These are phyloP conservation scores for Colletotrichum tabaci DNA, from an alignment of 2,329 filamentous ascomycete genomes.

Conservation along the genomic window DNA sequence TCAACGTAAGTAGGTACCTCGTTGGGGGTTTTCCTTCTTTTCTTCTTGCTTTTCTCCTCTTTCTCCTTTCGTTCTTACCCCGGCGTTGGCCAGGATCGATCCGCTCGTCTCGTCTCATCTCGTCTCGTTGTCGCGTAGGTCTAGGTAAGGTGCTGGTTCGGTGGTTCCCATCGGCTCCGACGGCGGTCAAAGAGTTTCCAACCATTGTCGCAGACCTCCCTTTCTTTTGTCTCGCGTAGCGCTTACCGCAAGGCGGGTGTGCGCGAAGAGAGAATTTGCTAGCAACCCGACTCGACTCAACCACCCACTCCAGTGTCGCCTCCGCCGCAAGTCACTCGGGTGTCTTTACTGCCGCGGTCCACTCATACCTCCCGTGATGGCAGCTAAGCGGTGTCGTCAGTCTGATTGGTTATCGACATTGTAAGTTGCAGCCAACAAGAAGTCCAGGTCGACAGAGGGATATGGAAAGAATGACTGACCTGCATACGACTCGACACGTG, in stretches of 20 bases:
- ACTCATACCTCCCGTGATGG: conserved; percentile 31
- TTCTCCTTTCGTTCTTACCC: conserved; percentile 15
- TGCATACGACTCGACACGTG: conserved; percentile 35
- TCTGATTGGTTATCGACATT: conserved; percentile 34
- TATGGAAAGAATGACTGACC: conserved; percentile 26
- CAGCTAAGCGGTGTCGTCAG: conserved; percentile 19
- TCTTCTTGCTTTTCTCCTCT: too few relatives aligned
- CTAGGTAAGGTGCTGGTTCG: conserved; percentile 17
- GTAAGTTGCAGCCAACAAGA: conserved; percentile 32
- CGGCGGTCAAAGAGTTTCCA: conserved; percentile 26
- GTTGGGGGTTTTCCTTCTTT: too few relatives aligned
- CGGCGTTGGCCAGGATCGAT: conserved; percentile 40
- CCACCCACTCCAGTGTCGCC: conserved; percentile 16
- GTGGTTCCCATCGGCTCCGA: conserved; percentile 35
- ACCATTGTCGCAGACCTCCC: conserved; percentile 13
- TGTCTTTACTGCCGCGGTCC: conserved; percentile 41
- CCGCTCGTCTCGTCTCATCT: conserved; percentile 37
- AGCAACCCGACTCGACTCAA: conserved; percentile 24
- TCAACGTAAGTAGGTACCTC: too few relatives aligned
- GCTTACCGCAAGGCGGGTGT: conserved; percentile 39
- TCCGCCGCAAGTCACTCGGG: conserved; percentile 32
- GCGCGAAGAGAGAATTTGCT: conserved; percentile 15
- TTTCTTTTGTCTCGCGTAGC: conserved; percentile 27
- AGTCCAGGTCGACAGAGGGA: conserved; percentile 18
- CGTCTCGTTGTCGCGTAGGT: conserved; percentile 23